Evolutionary conservation across 805 yeast genomes (phyloP), one percentile per base, ranked within the genome.

Genomic region (Metschnikowia matae): DNA sequence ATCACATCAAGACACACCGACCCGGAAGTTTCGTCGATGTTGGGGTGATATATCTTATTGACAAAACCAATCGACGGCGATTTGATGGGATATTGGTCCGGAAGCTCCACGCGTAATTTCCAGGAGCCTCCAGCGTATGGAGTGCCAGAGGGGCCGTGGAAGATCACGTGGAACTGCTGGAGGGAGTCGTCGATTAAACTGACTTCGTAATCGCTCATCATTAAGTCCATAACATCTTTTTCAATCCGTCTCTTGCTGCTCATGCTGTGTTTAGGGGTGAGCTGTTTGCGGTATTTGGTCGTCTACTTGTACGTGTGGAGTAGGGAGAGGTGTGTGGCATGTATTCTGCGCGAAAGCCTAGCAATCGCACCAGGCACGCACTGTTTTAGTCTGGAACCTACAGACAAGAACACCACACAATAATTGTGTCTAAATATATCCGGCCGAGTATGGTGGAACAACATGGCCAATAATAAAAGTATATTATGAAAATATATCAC

Each of bases 1-100:
- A 92, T 91, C 15, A 94, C 98, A 66, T 92, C 98, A 45, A 92
- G 80, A 68, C 99, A 92, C 6, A 92, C 97, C 0, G 95, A 83
- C 0, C 99, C 99, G 1, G 83, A 84, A 26, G 82, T 77, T 64
- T 90, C 95, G 64, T 92, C 99, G 54, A 92, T 90, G 63, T 92
- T 92, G 5, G 99, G 99, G 66, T 92, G 99, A 69, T 82, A 91
- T 17, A 94, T 92, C 63, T 85, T 87, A 69, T 91, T 94, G 46
- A 82, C 82, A 64, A 92, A 92, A 6, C 97, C 98, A 54, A 92
- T 90, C 14, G 97, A 89, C 5, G 99, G 99, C 3, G 96, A 87
- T 63, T 89, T 92, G 66, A 88, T 89, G 0, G 99, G 99, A 61
- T 92, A 92, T 62, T 88, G 95, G 63, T 89, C 96, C 1, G 98